These are phyloP conservation scores for Rostrohypoxylon terebratum DNA, from an alignment of 495 filamentous ascomycete species.

Conservation along the genomic window DNA sequence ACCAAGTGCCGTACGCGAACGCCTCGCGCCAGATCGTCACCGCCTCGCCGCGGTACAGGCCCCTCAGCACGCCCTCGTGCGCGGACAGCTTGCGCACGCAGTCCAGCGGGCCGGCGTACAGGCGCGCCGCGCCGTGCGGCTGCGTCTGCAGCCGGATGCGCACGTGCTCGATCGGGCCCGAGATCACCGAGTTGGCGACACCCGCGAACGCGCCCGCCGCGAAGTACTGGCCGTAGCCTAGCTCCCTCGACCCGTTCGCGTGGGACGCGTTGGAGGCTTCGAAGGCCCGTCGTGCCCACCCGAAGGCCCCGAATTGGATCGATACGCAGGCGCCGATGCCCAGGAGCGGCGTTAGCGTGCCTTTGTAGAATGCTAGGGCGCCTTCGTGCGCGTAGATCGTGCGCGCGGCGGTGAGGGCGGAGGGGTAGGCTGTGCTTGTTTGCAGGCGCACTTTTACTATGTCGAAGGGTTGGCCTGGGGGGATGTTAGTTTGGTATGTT, in stretches of 20 bases:
- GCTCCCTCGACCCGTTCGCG: constrained; percentile 53
- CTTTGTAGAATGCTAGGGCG: constrained; percentile 94
- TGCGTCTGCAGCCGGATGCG: constrained; percentile 98
- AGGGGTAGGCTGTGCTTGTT: constrained; percentile 82
- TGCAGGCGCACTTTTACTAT: constrained; percentile 98
- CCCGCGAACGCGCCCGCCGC: constrained; percentile 91
- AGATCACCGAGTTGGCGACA: constrained; percentile 88
- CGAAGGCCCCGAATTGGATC: constrained; percentile 98
- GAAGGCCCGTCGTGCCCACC: constrained; percentile 86
- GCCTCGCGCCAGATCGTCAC: constrained; percentile 91
- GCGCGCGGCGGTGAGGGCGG: constrained; percentile 80
- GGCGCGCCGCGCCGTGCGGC: constrained; percentile 80
- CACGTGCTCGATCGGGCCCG: constrained; percentile 94
- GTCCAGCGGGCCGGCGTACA: constrained; percentile 89
- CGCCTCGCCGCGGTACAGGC: constrained; percentile 85
- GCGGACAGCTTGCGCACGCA: constrained; percentile 85
- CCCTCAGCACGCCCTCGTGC: constrained; percentile 72
- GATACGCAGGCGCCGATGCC: constrained; percentile 98
- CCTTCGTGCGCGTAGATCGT: constrained; percentile 92
- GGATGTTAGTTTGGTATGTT: constrained; percentile 6
- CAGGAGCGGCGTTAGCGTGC: constrained; percentile 93
- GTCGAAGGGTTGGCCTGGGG: constrained; percentile 93
- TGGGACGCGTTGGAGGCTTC: constrained; percentile 74
- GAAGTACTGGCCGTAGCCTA: constrained; percentile 89
- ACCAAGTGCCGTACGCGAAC: constrained; percentile 96